Base-by-base conservation (phyloP, 1,139 yeast species). In the Hemisphaericaspora xylanilytica region DNA sequence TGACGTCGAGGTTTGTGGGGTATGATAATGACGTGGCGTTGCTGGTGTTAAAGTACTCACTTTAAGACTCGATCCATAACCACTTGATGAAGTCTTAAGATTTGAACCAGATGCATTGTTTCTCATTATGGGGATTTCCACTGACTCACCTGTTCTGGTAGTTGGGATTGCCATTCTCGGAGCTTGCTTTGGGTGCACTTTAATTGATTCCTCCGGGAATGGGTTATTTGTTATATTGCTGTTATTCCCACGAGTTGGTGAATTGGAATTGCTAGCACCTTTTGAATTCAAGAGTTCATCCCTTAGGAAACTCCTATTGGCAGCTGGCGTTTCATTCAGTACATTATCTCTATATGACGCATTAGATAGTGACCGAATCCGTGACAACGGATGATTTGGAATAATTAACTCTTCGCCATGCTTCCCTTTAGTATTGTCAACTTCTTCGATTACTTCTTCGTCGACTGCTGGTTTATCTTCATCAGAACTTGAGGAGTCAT, bases 81-180 rank as follows among this genome's bases (percentile, higher is more conserved):
- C 28, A 15, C 36, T 12, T 39, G 36, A 12, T 5, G 32, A 29
- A 17, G 39, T 35, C 18, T 44, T 39, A 4, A 37, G 22, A 30
- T 33, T 41, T 9, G 45, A 36, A 31, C 36, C 43, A 12, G 51
- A 51, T 51, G 48, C 54, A 5, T 61, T 53, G 24, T 56, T 61
- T 44, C 62, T 59, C 12, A 68, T 55, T 1, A 77, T 72, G 1
- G 86, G 83, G 16, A 85, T 85, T 53, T 85, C 94, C 5, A 85
- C 77, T 0, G 92, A 76, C 50, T 81, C 94, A 2, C 95, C 95
- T 25, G 79, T 75, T 43, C 89, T 63, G 0, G 94, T 84, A 0
- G 95, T 85, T 0, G 95, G 92, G 29, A 86, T 86, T 0, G 95
- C 86, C 82, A 86, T 79, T 51, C 73, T 75, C 1, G 90, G 92